phyloP scores from a whole-genome alignment of 106 monocot genomes.

The Allium fistulosum region DNA sequence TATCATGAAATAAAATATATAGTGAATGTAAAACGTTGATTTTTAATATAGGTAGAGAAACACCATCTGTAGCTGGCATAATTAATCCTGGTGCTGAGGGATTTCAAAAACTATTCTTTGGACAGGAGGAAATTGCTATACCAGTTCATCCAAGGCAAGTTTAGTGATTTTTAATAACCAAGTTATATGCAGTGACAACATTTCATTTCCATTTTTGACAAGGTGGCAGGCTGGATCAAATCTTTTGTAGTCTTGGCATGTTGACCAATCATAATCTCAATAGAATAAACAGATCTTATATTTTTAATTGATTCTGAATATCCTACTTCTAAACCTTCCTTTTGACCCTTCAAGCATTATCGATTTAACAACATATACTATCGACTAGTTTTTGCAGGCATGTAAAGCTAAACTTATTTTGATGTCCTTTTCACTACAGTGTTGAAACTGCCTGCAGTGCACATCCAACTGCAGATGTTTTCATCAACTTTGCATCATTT shows the following conservation, averaged over 20 bases:
- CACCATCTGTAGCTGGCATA: slow-evolving; percentile 92
- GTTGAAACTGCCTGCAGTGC: slow-evolving; percentile 81
- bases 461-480: slow-evolving; percentile 92
- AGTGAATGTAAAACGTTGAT: neutral
- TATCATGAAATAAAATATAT: too few species aligned
- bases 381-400: neutral
- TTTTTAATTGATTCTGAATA: too few species aligned
- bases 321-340: too few species aligned
- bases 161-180: neutral
- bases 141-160: slow-evolving; percentile 74
- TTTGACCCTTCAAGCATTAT: too few species aligned
- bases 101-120: slow-evolving; percentile 87
- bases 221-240: too few species aligned
- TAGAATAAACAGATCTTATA: too few species aligned
- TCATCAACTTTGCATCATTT: slow-evolving; percentile 93
- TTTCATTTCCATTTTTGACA: neutral
- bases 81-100: slow-evolving; percentile 92
- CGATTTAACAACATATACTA: too few species aligned
- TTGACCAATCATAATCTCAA: too few species aligned
- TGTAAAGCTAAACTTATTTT: slow-evolving; percentile 2
- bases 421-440: slow-evolving; percentile 23
- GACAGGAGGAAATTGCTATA: slow-evolving; percentile 94
- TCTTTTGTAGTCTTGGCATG: too few species aligned
- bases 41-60: slow-evolving; percentile 58
- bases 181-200: neutral